phyloP scores from a whole-genome alignment of 2,329 filamentous ascomycete species.

The Sordariomycetes sp. region DNA sequence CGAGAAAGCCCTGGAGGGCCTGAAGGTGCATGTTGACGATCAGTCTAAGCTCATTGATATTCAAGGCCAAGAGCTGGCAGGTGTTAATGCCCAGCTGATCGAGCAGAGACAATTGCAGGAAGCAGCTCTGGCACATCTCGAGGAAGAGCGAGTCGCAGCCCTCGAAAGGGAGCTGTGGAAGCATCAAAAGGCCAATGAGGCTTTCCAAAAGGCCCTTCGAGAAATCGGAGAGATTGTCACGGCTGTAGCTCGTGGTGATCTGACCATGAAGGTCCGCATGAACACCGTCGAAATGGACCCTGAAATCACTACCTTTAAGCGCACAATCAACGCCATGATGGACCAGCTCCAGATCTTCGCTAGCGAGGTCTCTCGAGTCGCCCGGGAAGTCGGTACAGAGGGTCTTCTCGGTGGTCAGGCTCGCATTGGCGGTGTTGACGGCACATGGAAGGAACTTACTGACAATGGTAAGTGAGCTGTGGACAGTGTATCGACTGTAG shows the following conservation, averaged over 20 bases:
- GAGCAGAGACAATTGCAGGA: slow-evolving; percentile 82
- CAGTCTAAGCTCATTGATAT: slow-evolving; percentile 87
- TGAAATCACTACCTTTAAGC: slow-evolving; percentile 95
- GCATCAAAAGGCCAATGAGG: slow-evolving; percentile 95
- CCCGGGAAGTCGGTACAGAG: slow-evolving; percentile 92
- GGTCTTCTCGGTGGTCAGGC: slow-evolving; percentile 90
- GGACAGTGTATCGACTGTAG: background rate
- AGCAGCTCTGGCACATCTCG: slow-evolving; percentile 70
- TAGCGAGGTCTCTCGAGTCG: slow-evolving; percentile 89
- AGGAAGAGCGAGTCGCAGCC: slow-evolving; percentile 78
- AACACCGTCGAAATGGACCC: slow-evolving; percentile 96
- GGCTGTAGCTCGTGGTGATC: slow-evolving; percentile 86
- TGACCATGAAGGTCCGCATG: slow-evolving; percentile 95
- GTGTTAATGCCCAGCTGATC: slow-evolving; percentile 76
- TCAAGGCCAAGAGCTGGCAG: slow-evolving; percentile 77
- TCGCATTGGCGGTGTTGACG: slow-evolving; percentile 86
- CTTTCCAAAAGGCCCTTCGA: slow-evolving; percentile 92
- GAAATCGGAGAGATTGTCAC: slow-evolving; percentile 98
- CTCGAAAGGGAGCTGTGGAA: slow-evolving; percentile 92
- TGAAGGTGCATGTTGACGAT: slow-evolving; percentile 86
- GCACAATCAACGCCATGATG: slow-evolving; percentile 99
- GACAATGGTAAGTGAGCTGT: slow-evolving; percentile 52
- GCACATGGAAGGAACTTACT: slow-evolving; percentile 95
- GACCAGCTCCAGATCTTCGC: slow-evolving; percentile 95
- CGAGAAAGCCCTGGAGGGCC: slow-evolving; percentile 74